Percentiles rank a stretch among this genome's conserved stretches.
Conservation (phyloP, 1,284 basidiomycete genomes). For the Sporisorium exsertum region DNA sequence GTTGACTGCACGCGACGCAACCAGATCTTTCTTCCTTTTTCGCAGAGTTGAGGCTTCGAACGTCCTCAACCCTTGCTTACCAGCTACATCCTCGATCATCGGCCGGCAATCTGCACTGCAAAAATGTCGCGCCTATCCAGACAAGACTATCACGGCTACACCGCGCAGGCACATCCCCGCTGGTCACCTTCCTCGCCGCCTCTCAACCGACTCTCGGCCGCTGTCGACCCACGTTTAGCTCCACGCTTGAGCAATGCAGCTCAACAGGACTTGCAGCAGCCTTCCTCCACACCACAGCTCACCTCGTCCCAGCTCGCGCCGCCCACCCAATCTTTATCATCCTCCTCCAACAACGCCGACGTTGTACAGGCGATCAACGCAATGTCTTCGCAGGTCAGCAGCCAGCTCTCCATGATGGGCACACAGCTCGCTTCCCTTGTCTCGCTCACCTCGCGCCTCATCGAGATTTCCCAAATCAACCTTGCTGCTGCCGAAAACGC, state of each 20-base stretch:
- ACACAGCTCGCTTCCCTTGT: slow-evolving; percentile 46
- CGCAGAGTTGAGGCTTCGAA: not conserved
- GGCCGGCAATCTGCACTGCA: not conserved
- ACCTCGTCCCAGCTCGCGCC: slow-evolving; percentile 18
- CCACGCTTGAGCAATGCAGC: slow-evolving; percentile 31
- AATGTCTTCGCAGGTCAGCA: slow-evolving; percentile 45
- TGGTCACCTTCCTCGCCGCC: slow-evolving; percentile 52
- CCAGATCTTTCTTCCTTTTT: not conserved
- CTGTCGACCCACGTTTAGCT: slow-evolving; percentile 36
- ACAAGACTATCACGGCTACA: slow-evolving; percentile 46
- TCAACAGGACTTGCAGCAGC: slow-evolving; percentile 36
- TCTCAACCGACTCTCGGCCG: slow-evolving; percentile 38
- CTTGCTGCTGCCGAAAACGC: slow-evolving; percentile 22
- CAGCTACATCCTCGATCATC: not conserved
- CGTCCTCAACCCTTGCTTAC: not conserved
- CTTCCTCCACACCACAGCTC: slow-evolving; percentile 32
- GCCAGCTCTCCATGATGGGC: slow-evolving; percentile 47
- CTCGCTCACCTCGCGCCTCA: slow-evolving; percentile 45
- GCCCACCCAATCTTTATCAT: not conserved
- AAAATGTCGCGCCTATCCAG: slow-evolving; percentile 48
- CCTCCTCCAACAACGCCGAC: slow-evolving; percentile 28
- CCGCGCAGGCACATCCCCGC: slow-evolving; percentile 33
- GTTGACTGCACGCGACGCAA: not conserved
- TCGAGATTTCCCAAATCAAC: slow-evolving; percentile 42
- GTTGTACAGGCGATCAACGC: slow-evolving; percentile 46